Evolutionary conservation across 23 red algal genomes (phyloP), one percentile per base, ranked within the genome.

Genomic region (Cyanidiococcus yangmingshanensis): DNA sequence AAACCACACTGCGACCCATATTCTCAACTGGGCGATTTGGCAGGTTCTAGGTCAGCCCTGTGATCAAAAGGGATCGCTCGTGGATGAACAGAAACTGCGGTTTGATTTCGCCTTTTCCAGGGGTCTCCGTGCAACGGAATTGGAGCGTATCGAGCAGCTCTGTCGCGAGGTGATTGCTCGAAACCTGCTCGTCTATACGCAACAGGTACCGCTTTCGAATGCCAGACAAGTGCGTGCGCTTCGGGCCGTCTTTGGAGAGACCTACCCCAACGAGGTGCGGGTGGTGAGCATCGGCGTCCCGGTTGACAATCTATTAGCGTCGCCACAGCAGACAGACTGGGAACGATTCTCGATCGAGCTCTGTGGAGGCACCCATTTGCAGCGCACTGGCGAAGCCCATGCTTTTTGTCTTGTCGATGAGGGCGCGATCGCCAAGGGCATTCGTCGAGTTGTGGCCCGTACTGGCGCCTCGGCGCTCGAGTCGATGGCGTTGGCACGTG

Each of bases 1-100:
- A 32, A 98, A 98, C 76, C 94, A 98, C 82, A 98, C 94, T 0
- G 79, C 85, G 68, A 98, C 94, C 0, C 94, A 98, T 83, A 83
- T 92, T 37, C 88, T 98, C 21, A 98, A 98, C 77, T 87, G 83
- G 67, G 94, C 94, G 2, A 58, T 98, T 59, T 80, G 88, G 76
- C 75, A 91, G 51, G 84, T 91, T 26, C 76, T 98, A 1, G 94
- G 94, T 74, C 79, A 85, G 37, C 59, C 37, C 27, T 88, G 82
- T 57, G 94, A 91, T 16, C 94, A 98, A 74, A 85, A 83, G 58
- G 94, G 94, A 7, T 92, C 88, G 12, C 38, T 89, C 1, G 94
- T 98, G 24, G 94, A 98, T 75, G 82, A 82, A n/a, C 40, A 83
- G 38, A 98, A 98, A 59, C 88, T 98, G 17, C 80, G 94, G 38